Evolutionary conservation across 495 filamentous ascomycete genomes (phyloP), one percentile per base, ranked within the genome.

Genomic region (Darksidea phi): DNA sequence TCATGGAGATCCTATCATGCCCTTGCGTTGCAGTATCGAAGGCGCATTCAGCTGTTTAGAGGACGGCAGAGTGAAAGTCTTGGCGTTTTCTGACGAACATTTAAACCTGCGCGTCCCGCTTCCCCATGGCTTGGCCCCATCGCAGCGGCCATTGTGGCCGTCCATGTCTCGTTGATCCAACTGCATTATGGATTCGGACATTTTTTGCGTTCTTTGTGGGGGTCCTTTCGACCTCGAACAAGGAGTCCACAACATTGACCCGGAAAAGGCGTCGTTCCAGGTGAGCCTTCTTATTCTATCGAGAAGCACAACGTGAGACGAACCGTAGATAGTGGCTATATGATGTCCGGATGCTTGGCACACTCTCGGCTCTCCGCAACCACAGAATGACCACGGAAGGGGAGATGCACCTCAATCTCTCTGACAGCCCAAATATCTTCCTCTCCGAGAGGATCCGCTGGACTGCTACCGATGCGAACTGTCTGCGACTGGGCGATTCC

Each of bases 131-230:
- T 15, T 43, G 5, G 41, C 41, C 15, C 13, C 13, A 17, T 12
- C 21, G 26, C 13, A n/a, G 26, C 26, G 47, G 15, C 21, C 13
- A 3, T 43, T 43, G 13, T 3, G 15, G 41, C 5, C 41, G 41
- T 20, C 15, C 13, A 43, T 15, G 4, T 15, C 41, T 43, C 41
- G 28, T 32, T 10, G 28, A 32, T 10, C 28, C 3, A 49, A 34
- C 49, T 26, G 6, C 32, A 41, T 11, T 1, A 54, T 54, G 52
- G 34, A 54, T 26, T 7, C 52, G 2, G 18, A 20, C 20, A 54
- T 54, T n/a, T 54, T 54, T 54, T 54, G 52, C 36, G 52, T 54
- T 1, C 28, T 54, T 15, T 54, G 52, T 17, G 52, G 52, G 6
- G 37, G 37, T 17, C 52, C 52, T 1, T 54, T 54, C 20, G 52